Evolutionary conservation across 1,284 basidiomycete species (phyloP).

Genomic region (Porogramme epimiltina): DNA sequence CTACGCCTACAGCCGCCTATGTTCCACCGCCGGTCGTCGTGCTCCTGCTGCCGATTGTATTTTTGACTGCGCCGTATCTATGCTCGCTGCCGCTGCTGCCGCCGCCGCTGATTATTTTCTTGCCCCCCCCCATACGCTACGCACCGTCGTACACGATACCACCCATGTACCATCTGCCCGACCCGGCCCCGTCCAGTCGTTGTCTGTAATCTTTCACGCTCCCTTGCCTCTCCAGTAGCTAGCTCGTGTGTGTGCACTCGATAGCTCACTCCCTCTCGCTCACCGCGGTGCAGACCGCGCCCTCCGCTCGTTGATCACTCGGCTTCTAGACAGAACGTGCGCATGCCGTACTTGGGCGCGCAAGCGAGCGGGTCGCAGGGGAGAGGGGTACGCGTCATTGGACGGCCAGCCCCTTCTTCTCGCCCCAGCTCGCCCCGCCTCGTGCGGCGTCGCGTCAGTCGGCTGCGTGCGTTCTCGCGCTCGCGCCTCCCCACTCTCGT

Average conservation of each 20-base stretch:
- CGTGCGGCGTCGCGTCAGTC: background rate
- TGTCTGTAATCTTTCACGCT: constrained; percentile 14
- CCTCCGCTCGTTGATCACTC: constrained; percentile 2
- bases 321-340: constrained; percentile 1
- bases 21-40: constrained; percentile 3
- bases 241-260: background rate
- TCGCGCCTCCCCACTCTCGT: background rate
- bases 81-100: constrained; percentile 4
- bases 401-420: background rate
- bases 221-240: constrained; percentile 1
- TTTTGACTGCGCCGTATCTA: constrained; percentile 4
- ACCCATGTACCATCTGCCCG: constrained; percentile 11
- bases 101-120: background rate
- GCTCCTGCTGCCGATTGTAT: constrained; percentile 4
- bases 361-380: background rate
- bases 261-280: background rate
- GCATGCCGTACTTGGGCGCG: background rate
- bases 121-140: constrained; percentile 4
- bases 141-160: constrained; percentile 19
- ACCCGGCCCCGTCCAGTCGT: constrained; percentile 15
- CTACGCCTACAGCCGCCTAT: constrained; percentile 16
- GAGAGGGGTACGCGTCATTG: background rate
- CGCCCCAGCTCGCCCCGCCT: background rate
- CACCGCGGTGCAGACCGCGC: background rate
- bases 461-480: background rate